phyloP scores from a whole-genome alignment of 257 asterid genomes.

The Ligustrum vulgare region DNA sequence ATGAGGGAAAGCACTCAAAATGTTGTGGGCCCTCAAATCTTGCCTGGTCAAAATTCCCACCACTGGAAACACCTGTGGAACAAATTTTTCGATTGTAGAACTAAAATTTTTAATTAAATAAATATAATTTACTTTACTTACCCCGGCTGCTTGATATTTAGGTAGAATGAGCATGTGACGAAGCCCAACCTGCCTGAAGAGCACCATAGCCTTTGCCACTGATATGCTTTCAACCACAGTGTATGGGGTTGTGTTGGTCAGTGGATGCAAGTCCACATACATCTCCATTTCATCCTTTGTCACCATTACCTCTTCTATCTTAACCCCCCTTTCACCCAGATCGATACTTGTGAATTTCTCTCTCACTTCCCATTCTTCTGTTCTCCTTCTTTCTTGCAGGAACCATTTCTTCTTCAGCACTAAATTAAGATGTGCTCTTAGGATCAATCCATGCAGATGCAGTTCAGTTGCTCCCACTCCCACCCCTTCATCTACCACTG shows the following conservation, averaged over 20 bases:
- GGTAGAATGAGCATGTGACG: slow-evolving; percentile 87
- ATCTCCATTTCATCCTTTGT: slow-evolving; percentile 74
- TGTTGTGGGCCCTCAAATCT: slow-evolving; percentile 84
- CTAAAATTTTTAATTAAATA: background rate
- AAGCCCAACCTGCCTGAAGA: slow-evolving; percentile 79
- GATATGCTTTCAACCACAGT: slow-evolving; percentile 76
- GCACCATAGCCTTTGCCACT: slow-evolving; percentile 85
- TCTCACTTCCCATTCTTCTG: slow-evolving; percentile 84
- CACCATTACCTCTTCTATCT: slow-evolving; percentile 60
- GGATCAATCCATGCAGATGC: slow-evolving; percentile 69
- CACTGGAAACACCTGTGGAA: slow-evolving; percentile 67
- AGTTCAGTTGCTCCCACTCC: slow-evolving; percentile 48
- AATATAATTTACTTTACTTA: slow-evolving; percentile 32
- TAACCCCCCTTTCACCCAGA: slow-evolving; percentile 72
- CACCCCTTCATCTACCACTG: slow-evolving; percentile 57
- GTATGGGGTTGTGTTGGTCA: slow-evolving; percentile 72
- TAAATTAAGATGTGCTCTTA: slow-evolving; percentile 73
- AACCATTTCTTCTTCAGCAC: slow-evolving; percentile 80
- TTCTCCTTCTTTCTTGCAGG: slow-evolving; percentile 60
- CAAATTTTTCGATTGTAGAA: too few species aligned
- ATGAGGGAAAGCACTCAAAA: slow-evolving; percentile 69
- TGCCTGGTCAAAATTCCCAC: slow-evolving; percentile 92
- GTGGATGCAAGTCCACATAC: slow-evolving; percentile 77
- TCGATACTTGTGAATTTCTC: slow-evolving; percentile 66
- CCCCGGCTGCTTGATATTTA: slow-evolving; percentile 75